Conservation (phyloP, 1,284 basidiomycete genomes). For the Leccinum pseudoinsigne region DNA sequence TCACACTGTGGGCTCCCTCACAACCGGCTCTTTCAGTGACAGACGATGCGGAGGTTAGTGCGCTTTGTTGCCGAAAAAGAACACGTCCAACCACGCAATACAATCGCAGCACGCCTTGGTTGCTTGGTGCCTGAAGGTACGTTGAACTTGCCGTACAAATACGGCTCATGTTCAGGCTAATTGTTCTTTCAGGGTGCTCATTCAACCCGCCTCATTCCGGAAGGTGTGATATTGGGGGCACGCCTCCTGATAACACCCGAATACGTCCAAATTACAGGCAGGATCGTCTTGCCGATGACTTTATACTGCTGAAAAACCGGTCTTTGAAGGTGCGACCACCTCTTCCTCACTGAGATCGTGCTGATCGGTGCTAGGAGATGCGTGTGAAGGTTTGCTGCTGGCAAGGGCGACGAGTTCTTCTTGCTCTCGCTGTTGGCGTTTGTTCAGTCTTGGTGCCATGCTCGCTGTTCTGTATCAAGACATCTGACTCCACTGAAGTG, state of each 20-base stretch:
- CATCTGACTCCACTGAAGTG: no score
- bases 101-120: slow-evolving; percentile 56
- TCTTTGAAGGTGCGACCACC: slow-evolving; percentile 26
- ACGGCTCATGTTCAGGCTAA: slow-evolving; percentile 2
- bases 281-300: slow-evolving; percentile 9
- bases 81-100: slow-evolving; percentile 14
- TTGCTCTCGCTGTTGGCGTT: no score
- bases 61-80: slow-evolving; percentile 11
- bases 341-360: no score
- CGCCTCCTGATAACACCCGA: slow-evolving; percentile 70
- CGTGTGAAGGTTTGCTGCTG: no score
- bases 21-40: slow-evolving; percentile 54
- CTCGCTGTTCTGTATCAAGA: no score
- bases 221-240: slow-evolving; percentile 71
- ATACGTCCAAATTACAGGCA: slow-evolving; percentile 69
- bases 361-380: no score
- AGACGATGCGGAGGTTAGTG: slow-evolving; percentile 54
- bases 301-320: slow-evolving; percentile 37
- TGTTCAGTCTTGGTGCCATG: no score
- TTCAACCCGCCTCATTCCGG: slow-evolving; percentile 74
- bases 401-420: no score
- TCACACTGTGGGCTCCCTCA: slow-evolving; percentile 45
- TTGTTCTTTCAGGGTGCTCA: slow-evolving; percentile 45
- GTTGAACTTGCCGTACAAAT: slow-evolving; percentile 10
- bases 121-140: slow-evolving; percentile 65